These are phyloP conservation scores for Flueggea neowawraea DNA, from an alignment of 441 rosid genomes.

Conservation along the genomic window DNA sequence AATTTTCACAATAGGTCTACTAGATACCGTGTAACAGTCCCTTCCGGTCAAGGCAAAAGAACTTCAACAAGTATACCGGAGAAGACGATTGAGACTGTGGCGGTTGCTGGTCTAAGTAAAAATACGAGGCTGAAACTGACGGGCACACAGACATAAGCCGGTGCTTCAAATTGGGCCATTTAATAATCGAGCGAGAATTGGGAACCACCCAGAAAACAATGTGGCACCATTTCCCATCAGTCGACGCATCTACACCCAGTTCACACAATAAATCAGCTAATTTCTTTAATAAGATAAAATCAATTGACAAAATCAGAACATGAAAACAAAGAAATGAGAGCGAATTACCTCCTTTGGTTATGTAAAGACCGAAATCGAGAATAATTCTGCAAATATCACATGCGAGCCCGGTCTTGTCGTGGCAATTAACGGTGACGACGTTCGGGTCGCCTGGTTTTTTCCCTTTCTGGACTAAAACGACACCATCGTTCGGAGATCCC, in stretches of 20 bases:
- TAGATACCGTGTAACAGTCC: constrained; percentile 69
- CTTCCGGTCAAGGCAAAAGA: constrained; percentile 55
- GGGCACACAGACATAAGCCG: constrained; percentile 66
- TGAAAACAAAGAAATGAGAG: not conserved
- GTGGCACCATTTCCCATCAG: constrained; percentile 90
- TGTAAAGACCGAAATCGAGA: constrained; percentile 76
- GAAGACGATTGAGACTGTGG: constrained; percentile 28
- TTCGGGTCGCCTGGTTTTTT: constrained; percentile 58
- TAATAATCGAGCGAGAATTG: constrained; percentile 36
- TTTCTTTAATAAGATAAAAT: not conserved
- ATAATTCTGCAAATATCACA: constrained; percentile 66
- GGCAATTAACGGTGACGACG: constrained; percentile 80
- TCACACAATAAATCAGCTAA: not conserved
- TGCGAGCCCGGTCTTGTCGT: constrained; percentile 67
- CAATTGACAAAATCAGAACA: not conserved
- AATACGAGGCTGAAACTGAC: constrained; percentile 33
- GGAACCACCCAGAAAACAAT: constrained; percentile 77
- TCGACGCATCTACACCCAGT: constrained; percentile 63
- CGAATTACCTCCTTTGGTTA: constrained; percentile 67
- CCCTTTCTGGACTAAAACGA: constrained; percentile 56
- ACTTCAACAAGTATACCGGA: constrained; percentile 67
- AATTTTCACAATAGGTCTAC: not conserved
- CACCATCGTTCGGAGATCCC: constrained; percentile 49
- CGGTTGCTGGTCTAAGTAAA: constrained; percentile 39
- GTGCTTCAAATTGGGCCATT: constrained; percentile 70